Base-by-base conservation (phyloP, 1,284 basidiomycete species). In the Trichosporon coremiiforme region DNA sequence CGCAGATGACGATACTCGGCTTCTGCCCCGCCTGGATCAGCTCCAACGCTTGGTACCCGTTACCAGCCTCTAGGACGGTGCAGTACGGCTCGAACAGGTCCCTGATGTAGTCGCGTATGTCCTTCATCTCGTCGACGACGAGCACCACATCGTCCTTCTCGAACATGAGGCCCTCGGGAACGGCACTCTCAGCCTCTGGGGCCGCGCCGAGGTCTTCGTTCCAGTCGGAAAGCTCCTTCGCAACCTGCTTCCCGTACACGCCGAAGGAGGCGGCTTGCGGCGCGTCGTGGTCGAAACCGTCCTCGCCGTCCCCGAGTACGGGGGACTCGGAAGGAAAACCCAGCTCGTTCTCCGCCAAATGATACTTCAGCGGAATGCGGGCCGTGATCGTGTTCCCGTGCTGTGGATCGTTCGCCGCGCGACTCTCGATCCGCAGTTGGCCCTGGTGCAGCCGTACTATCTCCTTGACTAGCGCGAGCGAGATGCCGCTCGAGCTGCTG, bases 361-460 rank as follows among this genome's bases (percentile, higher is more conserved):
- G 31, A 15, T 25, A 50, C 8, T 35, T 57, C 31, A 70, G 57
- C 2, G 76, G 76, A 1, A 77, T 68, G 7, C 71, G 67, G 5
- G 68, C 75, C 1, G 68, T 73, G 31, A 77, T 73, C 12, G 69
- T 71, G 13, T n/a, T 38, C 4, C 13, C 53, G 29, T 33, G 35
- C 17, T 12, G 5, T 0, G 17, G 22, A 2, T 57, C 41, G 20
- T 4, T 13, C 0, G 45, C 41, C 5, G 64, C 33, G 45, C 8
- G 15, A 33, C 63, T 68, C 53, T 64, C 68, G 41, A 85, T 80
- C 0, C 75, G 64, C 36, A 86, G 76, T 3, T 80, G 77, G 4
- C 85, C 85, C 4, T 79, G 81, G 68, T 85, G 83, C n/a, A 85
- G 74, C 35, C 81, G 82, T 35, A 86, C 75, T 31, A 85, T 76